Conservation (phyloP, 768 basidiomycete species). For the Suillus alpinus region DNA sequence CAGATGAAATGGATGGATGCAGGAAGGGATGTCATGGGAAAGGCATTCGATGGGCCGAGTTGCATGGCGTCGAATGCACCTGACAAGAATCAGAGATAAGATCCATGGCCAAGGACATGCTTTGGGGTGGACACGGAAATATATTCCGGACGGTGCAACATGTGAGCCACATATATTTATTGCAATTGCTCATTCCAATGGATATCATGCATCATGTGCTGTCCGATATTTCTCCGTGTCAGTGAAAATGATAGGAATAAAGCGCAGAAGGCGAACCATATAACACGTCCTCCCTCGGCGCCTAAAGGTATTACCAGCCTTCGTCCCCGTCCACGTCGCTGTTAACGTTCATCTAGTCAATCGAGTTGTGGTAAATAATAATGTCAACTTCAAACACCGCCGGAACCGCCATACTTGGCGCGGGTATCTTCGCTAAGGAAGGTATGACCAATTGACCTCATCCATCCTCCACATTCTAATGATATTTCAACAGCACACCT, state of each 20-base stretch:
- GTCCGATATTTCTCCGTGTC: constrained; percentile 7
- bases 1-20: not conserved
- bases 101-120: not conserved
- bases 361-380: not conserved
- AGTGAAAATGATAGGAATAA: not conserved
- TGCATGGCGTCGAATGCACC: not conserved
- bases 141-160: not conserved
- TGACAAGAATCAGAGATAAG: not conserved
- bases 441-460: constrained; percentile 38
- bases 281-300: not conserved
- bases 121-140: not conserved
- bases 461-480: constrained; percentile 19
- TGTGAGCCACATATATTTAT: not conserved
- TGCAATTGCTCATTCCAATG: not conserved
- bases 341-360: not conserved
- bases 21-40: not conserved
- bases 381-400: constrained; percentile 43
- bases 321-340: not conserved
- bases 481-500: constrained; percentile 57
- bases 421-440: constrained; percentile 76
- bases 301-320: not conserved
- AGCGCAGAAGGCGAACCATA: not conserved
- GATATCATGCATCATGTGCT: not conserved
- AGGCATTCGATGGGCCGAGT: not conserved
- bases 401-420: constrained; percentile 76